phyloP scores from a whole-genome alignment of 176 grass and related monocot genomes.

The Zizania latifolia region DNA sequence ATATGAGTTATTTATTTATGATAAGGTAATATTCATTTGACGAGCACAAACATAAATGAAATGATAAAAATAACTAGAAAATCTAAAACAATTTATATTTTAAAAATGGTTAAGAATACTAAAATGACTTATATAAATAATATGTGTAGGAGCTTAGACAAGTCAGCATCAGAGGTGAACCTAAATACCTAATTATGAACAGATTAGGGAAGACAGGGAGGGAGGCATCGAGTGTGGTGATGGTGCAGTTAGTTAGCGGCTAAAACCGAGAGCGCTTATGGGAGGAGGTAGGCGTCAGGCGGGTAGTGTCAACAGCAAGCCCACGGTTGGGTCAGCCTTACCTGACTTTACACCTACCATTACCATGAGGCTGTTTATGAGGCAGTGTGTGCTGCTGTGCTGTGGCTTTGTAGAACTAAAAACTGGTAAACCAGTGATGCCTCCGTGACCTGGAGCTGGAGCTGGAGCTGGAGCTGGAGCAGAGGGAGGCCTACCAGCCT shows the following conservation, averaged over 20 bases:
- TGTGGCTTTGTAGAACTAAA: neutral
- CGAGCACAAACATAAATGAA: too few species aligned
- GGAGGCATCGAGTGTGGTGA: constrained; percentile 19
- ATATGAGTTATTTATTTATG: too few species aligned
- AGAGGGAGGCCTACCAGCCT: constrained; percentile 60
- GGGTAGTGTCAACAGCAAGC: constrained; percentile 13
- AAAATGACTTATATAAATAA: too few species aligned
- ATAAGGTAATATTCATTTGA: too few species aligned
- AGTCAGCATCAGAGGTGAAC: constrained; percentile 16
- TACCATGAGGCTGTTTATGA: constrained; percentile 36
- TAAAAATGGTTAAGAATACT: too few species aligned
- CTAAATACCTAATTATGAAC: constrained; percentile 26
- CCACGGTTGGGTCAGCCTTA: constrained; percentile 32
- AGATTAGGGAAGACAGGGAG: neutral
- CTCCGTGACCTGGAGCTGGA: constrained; percentile 59
- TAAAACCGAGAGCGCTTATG: constrained; percentile 7
- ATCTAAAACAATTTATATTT: too few species aligned
- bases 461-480: too few species aligned
- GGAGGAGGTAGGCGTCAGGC: constrained; percentile 29
- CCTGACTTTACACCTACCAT: constrained; percentile 82
- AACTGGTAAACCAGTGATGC: constrained; percentile 47
- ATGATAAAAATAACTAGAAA: too few species aligned
- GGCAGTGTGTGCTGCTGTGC: neutral
- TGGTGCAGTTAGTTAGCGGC: constrained; percentile 42
- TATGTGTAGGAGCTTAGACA: neutral